These are phyloP conservation scores for Amniculicola lignicola DNA, from an alignment of 495 filamentous ascomycete species.

Conservation along the genomic window DNA sequence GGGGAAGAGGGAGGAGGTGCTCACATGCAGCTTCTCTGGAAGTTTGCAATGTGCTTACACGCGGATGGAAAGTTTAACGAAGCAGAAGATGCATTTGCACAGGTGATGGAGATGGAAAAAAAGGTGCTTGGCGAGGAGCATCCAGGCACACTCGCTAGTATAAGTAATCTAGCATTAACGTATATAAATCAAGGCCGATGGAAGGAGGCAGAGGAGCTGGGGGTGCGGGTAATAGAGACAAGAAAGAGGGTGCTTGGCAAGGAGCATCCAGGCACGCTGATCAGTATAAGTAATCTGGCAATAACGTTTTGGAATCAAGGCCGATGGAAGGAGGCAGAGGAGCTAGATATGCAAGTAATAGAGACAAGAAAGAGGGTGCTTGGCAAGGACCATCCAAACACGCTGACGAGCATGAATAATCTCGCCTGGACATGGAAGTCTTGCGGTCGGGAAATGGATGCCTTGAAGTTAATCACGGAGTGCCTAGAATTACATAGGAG, in stretches of 20 bases:
- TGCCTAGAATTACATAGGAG: too few relatives aligned
- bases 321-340: too few relatives aligned
- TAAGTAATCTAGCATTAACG: slow-evolving; percentile 9
- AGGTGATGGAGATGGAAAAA: slow-evolving; percentile 3
- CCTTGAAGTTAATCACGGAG: too few relatives aligned
- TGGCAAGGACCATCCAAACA: neutral
- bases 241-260: slow-evolving; percentile 9
- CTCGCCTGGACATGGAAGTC: neutral
- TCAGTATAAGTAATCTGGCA: slow-evolving; percentile 10
- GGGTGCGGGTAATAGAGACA: slow-evolving; percentile 10
- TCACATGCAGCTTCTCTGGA: neutral
- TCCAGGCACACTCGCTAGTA: slow-evolving; percentile 16
- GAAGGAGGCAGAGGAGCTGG: slow-evolving; percentile 15
- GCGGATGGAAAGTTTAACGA: slow-evolving; percentile 11
- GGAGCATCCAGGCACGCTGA: slow-evolving; percentile 20
- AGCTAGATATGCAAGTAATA: too few relatives aligned
- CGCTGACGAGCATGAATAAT: slow-evolving; percentile 4
- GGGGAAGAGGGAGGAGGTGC: neutral
- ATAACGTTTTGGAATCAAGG: slow-evolving; percentile 8
- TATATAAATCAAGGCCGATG: slow-evolving; percentile 7
- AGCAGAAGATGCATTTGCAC: slow-evolving; percentile 2
- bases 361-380: slow-evolving; percentile 4
- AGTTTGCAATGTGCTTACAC: neutral
- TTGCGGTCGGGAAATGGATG: neutral
- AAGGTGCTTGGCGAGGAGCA: slow-evolving; percentile 14